Base-by-base conservation (phyloP, 805 yeast species). In the Debaryomyces tyrocola region DNA sequence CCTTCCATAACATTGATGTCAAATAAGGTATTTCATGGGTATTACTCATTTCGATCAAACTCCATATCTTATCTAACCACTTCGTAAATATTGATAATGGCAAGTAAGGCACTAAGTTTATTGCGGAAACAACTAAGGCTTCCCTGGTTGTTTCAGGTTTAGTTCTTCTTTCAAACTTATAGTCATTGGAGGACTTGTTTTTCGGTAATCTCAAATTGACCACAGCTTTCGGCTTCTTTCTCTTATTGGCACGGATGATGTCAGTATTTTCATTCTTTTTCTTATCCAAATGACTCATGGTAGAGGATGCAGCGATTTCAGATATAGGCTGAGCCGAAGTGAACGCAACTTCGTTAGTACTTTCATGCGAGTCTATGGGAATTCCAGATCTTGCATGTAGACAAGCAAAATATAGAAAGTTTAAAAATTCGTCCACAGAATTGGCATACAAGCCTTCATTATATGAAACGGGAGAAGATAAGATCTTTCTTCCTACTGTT, bases 71-170 rank as follows among this genome's bases (percentile, higher is more conserved):
- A 33, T 68, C 65, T 20, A 84, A 59, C 87, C 87, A 81, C 4
- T 43, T 44, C 8, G 61, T 60, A 45, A 81, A 71, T 4, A 59
- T 58, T 0, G 62, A 56, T 12, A 74, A 61, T 1, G 82, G 82
- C 2, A 81, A 55, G 46, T 77, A 79, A 0, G 88, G 83, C 3
- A 84, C 58, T 1, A 80, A 62, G 24, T 74, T 68, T n/a, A 84
- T 67, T 35, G 83, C 58, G 0, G 80, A 56, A 8, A 74, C 53
- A 0, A 77, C 64, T 14, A 78, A 52, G 0, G 84, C 82, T 21
- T 83, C 77, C 41, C 84, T 72, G 0, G 66, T 57, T 0, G 80
- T 71, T 21, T 68, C 68, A 2, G 76, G 74, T 0, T 53, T 41
- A 11, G 55, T 45, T 41, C 76, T 51, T 9, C 54, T 47, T 21